These are phyloP conservation scores for Aureobasidium sp. DNA, from an alignment of 2,329 filamentous ascomycete species.

Conservation along the genomic window DNA sequence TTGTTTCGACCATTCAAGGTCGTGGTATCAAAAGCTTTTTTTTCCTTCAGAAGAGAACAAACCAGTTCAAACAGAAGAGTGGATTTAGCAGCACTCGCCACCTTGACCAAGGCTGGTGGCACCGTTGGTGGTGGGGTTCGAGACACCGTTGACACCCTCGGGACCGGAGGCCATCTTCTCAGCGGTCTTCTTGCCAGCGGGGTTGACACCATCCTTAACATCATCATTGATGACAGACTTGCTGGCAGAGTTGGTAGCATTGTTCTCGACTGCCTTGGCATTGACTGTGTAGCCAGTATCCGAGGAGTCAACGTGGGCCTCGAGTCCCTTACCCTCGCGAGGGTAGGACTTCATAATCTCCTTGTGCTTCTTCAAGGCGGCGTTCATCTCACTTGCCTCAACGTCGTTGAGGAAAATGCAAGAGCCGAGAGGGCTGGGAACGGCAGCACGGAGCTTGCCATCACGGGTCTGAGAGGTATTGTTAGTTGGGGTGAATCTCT, in stretches of 20 bases:
- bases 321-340: constrained; percentile 57
- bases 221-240: constrained; percentile 32
- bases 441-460: constrained; percentile 59
- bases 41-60: neutral
- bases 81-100: constrained; percentile 11
- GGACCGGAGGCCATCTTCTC: constrained; percentile 26
- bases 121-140: constrained; percentile 17
- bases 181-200: constrained; percentile 22
- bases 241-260: constrained; percentile 21
- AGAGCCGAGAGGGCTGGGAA: constrained; percentile 59
- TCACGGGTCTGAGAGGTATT: constrained; percentile 48
- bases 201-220: constrained; percentile 19
- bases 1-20: neutral
- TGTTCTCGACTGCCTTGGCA: constrained; percentile 31
- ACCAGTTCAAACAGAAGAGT: neutral
- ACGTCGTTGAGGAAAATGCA: constrained; percentile 66
- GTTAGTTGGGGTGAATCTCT: neutral
- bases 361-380: constrained; percentile 57
- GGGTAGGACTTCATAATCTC: constrained; percentile 55
- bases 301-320: constrained; percentile 61
- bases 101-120: neutral
- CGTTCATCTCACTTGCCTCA: constrained; percentile 53
- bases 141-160: constrained; percentile 23
- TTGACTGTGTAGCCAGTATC: constrained; percentile 57
- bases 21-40: constrained; percentile 8